Evolutionary conservation across 2,329 filamentous ascomycete species (phyloP).

Genomic region (Xylariaceae sp.): DNA sequence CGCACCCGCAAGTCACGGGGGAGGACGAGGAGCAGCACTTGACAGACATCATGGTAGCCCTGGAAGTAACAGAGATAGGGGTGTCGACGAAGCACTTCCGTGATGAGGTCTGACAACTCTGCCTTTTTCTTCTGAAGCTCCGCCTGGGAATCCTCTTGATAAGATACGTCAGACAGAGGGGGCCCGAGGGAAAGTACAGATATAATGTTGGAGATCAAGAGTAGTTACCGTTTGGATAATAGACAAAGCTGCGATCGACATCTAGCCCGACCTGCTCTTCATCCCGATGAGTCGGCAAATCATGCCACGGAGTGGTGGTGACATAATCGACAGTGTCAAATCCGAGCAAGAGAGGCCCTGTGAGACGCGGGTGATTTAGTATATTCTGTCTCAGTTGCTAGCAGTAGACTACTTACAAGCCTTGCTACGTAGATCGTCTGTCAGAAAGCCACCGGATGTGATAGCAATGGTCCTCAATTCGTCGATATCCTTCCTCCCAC

Average conservation of each 20-base stretch:
- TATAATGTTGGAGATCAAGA: too few relatives aligned
- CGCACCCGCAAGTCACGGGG: slow-evolving; percentile 53
- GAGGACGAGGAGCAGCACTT: slow-evolving; percentile 86
- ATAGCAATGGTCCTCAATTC: slow-evolving; percentile 54
- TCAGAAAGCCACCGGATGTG: slow-evolving; percentile 60
- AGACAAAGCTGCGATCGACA: slow-evolving; percentile 93
- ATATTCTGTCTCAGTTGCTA: too few relatives aligned
- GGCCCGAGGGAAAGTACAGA: too few relatives aligned
- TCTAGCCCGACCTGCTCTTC: slow-evolving; percentile 90
- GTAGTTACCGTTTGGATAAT: slow-evolving; percentile 87
- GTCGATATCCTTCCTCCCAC: slow-evolving; percentile 50
- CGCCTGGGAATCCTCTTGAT: slow-evolving; percentile 61
- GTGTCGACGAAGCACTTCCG: slow-evolving; percentile 70
- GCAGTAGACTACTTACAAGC: slow-evolving; percentile 79
- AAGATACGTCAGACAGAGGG: neutral
- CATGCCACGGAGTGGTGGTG: slow-evolving; percentile 44
- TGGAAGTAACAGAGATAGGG: slow-evolving; percentile 94
- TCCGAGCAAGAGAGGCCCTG: slow-evolving; percentile 46
- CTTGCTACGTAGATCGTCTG: slow-evolving; percentile 60
- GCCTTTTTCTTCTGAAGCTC: slow-evolving; percentile 66
- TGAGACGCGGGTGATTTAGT: too few relatives aligned
- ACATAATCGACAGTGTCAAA: slow-evolving; percentile 18
- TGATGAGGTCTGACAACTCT: slow-evolving; percentile 76
- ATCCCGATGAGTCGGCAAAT: slow-evolving; percentile 72
- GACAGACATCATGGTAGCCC: slow-evolving; percentile 96